Conservation (phyloP, 2,329 filamentous ascomycete genomes). For the Bipolaris bicolor region DNA sequence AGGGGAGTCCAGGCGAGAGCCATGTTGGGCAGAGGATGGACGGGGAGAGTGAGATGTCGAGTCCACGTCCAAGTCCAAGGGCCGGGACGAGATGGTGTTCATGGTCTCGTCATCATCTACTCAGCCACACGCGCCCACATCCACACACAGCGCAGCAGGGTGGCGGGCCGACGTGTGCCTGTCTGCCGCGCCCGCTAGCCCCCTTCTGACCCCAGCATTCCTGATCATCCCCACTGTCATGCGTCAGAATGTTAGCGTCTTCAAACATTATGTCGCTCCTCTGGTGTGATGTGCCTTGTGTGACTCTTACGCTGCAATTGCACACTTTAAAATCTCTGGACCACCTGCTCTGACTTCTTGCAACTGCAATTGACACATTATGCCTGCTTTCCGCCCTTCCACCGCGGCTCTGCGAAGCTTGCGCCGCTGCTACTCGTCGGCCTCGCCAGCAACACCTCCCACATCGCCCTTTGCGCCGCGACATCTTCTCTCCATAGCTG, state of each 20-base stretch:
- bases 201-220: constrained; percentile 8
- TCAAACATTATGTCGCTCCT: constrained; percentile 24
- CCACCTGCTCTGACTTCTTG: constrained; percentile 7
- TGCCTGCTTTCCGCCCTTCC: constrained; percentile 42
- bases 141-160: background rate
- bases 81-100: background rate
- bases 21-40: constrained; percentile 8
- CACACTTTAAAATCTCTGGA: constrained; percentile 19
- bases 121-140: constrained; percentile 16
- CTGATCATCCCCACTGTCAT: constrained; percentile 7
- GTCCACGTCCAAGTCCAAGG: background rate
- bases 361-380: constrained; percentile 23
- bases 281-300: constrained; percentile 13
- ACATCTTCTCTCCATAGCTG: constrained; percentile 89
- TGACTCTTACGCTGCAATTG: constrained; percentile 28
- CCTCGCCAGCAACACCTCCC: constrained; percentile 47
- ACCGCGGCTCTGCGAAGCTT: constrained; percentile 40
- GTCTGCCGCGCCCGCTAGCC: constrained; percentile 16
- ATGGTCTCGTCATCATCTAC: constrained; percentile 28
- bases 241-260: constrained; percentile 20
- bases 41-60: constrained; percentile 9
- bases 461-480: constrained; percentile 70
- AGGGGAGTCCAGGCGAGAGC: constrained; percentile 16
- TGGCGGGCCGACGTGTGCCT: constrained; percentile 12
- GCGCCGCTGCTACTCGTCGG: constrained; percentile 38